Percentiles rank a stretch among this genome's conserved stretches.
These are phyloP conservation scores for Raphanus raphanistrum DNA, from an alignment of 345 rosid species.

Conservation along the genomic window DNA sequence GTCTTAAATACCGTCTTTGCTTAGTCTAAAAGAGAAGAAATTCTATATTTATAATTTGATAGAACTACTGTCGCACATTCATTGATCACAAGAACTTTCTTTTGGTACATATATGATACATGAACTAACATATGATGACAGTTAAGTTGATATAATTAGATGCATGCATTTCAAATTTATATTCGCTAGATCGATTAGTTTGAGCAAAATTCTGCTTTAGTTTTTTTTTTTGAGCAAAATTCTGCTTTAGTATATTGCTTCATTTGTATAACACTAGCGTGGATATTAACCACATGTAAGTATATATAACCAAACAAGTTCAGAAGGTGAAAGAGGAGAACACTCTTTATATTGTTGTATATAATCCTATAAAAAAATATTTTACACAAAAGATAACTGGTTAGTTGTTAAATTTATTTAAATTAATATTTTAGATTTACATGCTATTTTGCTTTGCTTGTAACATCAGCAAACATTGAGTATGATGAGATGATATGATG, in stretches of 20 bases:
- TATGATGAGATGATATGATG: constrained; percentile 24
- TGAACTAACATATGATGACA: background rate
- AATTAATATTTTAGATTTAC: constrained; percentile 8
- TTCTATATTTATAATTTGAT: background rate
- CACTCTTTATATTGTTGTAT: background rate
- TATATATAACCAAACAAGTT: constrained; percentile 4
- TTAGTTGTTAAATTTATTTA: background rate
- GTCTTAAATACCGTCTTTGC: background rate
- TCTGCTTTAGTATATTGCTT: background rate
- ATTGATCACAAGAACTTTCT: background rate
- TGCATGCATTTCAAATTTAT: background rate
- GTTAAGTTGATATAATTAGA: constrained; percentile 6
- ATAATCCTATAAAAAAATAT: too few relatives aligned
- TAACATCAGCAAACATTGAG: constrained; percentile 42
- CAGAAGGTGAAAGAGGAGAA: constrained; percentile 1
- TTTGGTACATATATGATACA: constrained; percentile 1
- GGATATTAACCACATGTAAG: background rate
- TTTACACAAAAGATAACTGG: background rate
- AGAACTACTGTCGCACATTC: background rate
- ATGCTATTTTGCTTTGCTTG: constrained; percentile 41
- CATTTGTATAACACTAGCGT: constrained; percentile 5
- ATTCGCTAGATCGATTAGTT: background rate
- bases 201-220: background rate
- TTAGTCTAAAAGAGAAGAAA: background rate
- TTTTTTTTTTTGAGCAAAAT: too few relatives aligned